phyloP scores from a whole-genome alignment of 176 grass and related monocot genomes.

The Coix lacrymajobi region DNA sequence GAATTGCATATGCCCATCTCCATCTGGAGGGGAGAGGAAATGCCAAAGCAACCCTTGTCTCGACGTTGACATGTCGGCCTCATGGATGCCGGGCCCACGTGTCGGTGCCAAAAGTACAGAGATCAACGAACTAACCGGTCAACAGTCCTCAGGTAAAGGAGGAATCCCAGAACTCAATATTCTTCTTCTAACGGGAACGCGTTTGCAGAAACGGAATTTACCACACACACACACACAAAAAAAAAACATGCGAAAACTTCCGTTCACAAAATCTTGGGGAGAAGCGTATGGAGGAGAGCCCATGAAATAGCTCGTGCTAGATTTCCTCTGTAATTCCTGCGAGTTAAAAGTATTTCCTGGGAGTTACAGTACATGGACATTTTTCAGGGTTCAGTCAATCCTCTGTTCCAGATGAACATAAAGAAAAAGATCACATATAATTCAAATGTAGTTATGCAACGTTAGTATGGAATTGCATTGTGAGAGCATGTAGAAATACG shows the following conservation, averaged over 20 bases:
- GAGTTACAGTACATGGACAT: not conserved
- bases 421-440: not conserved
- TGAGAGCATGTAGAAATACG: no score
- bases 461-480: no score
- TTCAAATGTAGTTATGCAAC: not conserved
- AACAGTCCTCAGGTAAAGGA: not conserved
- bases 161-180: not conserved
- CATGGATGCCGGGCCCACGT: conserved; percentile 31
- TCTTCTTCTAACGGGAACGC: not conserved
- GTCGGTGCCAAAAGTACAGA: not conserved
- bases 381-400: not conserved
- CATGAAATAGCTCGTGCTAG: not conserved
- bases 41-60: conserved; percentile 31
- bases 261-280: not conserved
- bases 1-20: conserved; percentile 15
- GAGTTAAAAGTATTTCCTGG: not conserved
- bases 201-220: not conserved
- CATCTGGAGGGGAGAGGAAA: not conserved
- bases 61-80: conserved; percentile 42
- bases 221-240: no score
- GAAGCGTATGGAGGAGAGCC: not conserved
- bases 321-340: not conserved
- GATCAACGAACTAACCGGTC: conserved; percentile 47
- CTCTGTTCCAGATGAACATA: not conserved
- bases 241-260: no score